These are phyloP conservation scores for Candida glucosophila DNA, from an alignment of 1,139 yeast species.

Conservation along the genomic window DNA sequence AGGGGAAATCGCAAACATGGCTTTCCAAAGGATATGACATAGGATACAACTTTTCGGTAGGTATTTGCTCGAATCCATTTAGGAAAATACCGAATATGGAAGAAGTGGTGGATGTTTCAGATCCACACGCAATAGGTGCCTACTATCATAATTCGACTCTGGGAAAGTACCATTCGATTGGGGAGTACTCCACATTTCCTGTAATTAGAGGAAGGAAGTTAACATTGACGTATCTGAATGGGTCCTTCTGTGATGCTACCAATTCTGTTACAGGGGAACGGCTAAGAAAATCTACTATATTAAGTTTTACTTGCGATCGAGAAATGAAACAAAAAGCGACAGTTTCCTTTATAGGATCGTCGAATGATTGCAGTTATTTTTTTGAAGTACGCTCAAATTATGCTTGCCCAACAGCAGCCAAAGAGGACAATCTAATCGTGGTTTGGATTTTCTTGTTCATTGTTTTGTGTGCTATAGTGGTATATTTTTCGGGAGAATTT, in stretches of 20 bases:
- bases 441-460: slow-evolving; percentile 53
- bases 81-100: slow-evolving; percentile 24
- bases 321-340: slow-evolving; percentile 61
- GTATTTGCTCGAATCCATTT: slow-evolving; percentile 66
- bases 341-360: slow-evolving; percentile 63
- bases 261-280: slow-evolving; percentile 29
- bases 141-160: slow-evolving; percentile 49
- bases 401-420: slow-evolving; percentile 78
- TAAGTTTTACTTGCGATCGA: slow-evolving; percentile 75
- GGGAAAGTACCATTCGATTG: slow-evolving; percentile 53
- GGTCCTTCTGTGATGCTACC: slow-evolving; percentile 52
- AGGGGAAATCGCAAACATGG: slow-evolving; percentile 49
- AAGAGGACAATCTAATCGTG: slow-evolving; percentile 47
- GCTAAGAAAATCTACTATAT: slow-evolving; percentile 52
- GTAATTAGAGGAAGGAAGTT: slow-evolving; percentile 64
- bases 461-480: slow-evolving; percentile 43
- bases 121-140: slow-evolving; percentile 55
- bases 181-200: slow-evolving; percentile 53
- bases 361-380: slow-evolving; percentile 71
- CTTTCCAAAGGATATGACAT: slow-evolving; percentile 63
- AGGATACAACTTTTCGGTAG: slow-evolving; percentile 68
- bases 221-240: slow-evolving; percentile 61
- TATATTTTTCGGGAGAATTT: slow-evolving; percentile 48
- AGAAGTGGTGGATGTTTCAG: slow-evolving; percentile 30
- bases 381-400: slow-evolving; percentile 82